Evolutionary conservation across 495 filamentous ascomycete genomes (phyloP).

Genomic region (Platismatia glauca): DNA sequence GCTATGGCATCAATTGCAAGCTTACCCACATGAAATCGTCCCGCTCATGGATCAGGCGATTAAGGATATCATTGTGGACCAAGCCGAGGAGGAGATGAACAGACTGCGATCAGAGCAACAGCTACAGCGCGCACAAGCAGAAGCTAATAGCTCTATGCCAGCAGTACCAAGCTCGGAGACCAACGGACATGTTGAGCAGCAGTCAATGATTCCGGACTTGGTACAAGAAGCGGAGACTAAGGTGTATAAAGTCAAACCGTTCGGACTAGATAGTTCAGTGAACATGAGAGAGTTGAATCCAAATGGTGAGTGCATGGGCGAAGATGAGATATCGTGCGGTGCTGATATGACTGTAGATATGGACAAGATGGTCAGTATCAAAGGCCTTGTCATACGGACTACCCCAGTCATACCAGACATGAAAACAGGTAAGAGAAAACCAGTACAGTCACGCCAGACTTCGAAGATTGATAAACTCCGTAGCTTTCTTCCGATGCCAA

Average conservation of each 20-base stretch:
- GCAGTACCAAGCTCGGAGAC: constrained; percentile 67
- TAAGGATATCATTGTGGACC: constrained; percentile 87
- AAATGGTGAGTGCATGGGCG: constrained; percentile 41
- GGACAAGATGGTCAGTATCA: constrained; percentile 93
- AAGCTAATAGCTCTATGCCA: constrained; percentile 60
- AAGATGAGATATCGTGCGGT: not conserved
- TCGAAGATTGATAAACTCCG: not conserved
- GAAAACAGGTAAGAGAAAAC: constrained; percentile 56
- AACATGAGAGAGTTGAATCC: constrained; percentile 96
- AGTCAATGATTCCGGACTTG: constrained; percentile 46
- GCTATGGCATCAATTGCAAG: constrained; percentile 87
- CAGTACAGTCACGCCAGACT: not conserved
- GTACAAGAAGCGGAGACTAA: constrained; percentile 58
- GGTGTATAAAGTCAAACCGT: constrained; percentile 78
- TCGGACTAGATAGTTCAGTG: constrained; percentile 74
- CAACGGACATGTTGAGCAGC: constrained; percentile 35
- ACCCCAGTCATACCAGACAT: constrained; percentile 97
- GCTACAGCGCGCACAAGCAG: constrained; percentile 31
- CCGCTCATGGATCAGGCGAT: constrained; percentile 91
- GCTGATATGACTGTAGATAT: constrained; percentile 51
- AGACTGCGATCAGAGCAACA: constrained; percentile 52
- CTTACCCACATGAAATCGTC: constrained; percentile 91
- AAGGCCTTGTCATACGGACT: constrained; percentile 91
- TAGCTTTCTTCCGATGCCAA: constrained; percentile 87
- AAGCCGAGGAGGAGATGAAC: constrained; percentile 74